phyloP scores from a whole-genome alignment of 257 asterid species.

The Sherardia arvensis region DNA sequence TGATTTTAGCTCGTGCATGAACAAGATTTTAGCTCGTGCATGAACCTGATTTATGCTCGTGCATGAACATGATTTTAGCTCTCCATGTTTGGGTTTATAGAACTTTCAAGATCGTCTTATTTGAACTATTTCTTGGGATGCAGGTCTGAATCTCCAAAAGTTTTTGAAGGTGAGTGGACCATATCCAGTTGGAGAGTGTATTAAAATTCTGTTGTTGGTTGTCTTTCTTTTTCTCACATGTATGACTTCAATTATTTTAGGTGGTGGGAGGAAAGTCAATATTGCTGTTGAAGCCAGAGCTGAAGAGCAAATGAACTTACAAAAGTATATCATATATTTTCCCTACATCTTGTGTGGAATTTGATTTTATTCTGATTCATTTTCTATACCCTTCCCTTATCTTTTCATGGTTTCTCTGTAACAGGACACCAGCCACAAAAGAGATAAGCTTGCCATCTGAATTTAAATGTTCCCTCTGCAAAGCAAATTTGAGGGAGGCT shows the following conservation, averaged over 20 bases:
- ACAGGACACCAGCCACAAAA: constrained; percentile 28
- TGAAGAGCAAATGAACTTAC: constrained; percentile 30
- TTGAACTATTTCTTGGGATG: constrained; percentile 5
- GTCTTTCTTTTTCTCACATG: constrained; percentile 9
- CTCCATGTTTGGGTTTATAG: neutral
- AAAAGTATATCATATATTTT: constrained; percentile 29
- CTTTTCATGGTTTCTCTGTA: constrained; percentile 27
- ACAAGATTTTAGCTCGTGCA: too few species aligned
- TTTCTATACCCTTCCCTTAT: constrained; percentile 18
- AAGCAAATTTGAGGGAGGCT: constrained; percentile 68
- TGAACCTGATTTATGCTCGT: too few species aligned
- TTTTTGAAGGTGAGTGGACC: constrained; percentile 24
- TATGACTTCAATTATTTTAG: constrained; percentile 27
- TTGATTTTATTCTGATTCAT: constrained; percentile 5
- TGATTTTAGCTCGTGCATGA: too few species aligned
- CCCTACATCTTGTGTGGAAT: neutral
- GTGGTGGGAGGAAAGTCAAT: constrained; percentile 29
- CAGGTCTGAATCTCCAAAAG: constrained; percentile 43
- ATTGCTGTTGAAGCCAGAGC: constrained; percentile 18
- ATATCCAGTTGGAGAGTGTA: constrained; percentile 23
- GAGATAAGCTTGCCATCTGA: constrained; percentile 41
- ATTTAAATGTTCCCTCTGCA: constrained; percentile 68
- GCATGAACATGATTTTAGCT: neutral
- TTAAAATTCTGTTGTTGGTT: constrained; percentile 9
- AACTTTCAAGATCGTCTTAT: too few species aligned